Evolutionary conservation across 495 filamentous ascomycete genomes (phyloP).

Genomic region (Massariosphaeria phaeospora): DNA sequence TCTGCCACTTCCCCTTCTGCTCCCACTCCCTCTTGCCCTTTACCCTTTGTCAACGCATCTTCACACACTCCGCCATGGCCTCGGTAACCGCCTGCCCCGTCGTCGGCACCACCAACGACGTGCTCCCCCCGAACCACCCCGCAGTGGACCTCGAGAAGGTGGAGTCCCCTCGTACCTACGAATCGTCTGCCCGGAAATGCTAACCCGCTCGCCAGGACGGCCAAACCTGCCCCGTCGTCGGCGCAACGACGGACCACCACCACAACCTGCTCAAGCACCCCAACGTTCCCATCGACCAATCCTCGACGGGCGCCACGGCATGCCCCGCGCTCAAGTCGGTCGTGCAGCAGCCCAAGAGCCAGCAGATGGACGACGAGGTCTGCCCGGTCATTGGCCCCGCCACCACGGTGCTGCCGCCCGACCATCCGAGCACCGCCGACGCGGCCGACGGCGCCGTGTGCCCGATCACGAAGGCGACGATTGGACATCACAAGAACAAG

Average conservation of each 20-base stretch:
- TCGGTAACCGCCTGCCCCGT: constrained; percentile 20
- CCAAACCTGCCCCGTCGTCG: constrained; percentile 26
- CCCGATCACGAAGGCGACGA: constrained; percentile 25
- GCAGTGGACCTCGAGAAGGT: constrained; percentile 16
- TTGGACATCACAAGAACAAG: constrained; percentile 28
- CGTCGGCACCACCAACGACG: constrained; percentile 25
- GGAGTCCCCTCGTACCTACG: too few species aligned
- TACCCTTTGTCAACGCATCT: neutral
- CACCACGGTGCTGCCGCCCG: constrained; percentile 26
- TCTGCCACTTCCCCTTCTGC: too few species aligned
- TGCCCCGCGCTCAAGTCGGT: constrained; percentile 22
- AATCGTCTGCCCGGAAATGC: too few species aligned
- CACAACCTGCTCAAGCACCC: constrained; percentile 28
- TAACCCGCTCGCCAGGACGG: too few species aligned
- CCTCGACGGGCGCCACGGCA: constrained; percentile 8
- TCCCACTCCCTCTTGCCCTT: neutral
- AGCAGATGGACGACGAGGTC: constrained; percentile 27
- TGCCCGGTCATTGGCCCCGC: constrained; percentile 29
- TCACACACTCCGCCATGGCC: neutral
- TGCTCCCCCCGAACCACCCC: constrained; percentile 28
- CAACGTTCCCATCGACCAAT: constrained; percentile 7
- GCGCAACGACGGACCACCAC: constrained; percentile 28
- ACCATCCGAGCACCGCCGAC: constrained; percentile 13
- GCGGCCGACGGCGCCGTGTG: constrained; percentile 26
- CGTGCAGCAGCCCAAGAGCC: constrained; percentile 16